These are phyloP conservation scores for Fragilariopsis cylindrus DNA, from an alignment of 108 stramenopile genomes.

Conservation along the genomic window DNA sequence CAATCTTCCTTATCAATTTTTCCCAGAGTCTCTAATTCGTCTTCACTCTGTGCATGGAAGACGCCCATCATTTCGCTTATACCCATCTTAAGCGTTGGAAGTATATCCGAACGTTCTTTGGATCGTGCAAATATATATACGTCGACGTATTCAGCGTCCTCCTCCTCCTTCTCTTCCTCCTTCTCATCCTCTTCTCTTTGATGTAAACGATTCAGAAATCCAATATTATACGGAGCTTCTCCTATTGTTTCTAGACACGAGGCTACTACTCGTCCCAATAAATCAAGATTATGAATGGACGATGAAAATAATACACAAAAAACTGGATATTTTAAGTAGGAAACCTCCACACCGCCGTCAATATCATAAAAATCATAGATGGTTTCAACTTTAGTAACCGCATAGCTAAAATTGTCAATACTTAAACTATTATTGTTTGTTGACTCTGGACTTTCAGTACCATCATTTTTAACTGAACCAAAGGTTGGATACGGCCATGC, in stretches of 20 bases:
- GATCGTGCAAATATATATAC: slow-evolving; percentile 56
- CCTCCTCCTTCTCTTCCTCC: background rate
- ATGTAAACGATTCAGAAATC: slow-evolving; percentile 40
- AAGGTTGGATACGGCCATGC: slow-evolving; percentile 52
- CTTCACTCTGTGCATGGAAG: slow-evolving; percentile 52
- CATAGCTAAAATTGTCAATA: slow-evolving; percentile 27
- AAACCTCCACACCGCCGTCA: slow-evolving; percentile 35
- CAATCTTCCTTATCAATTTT: background rate
- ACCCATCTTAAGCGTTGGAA: slow-evolving; percentile 38
- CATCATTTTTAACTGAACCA: slow-evolving; percentile 19
- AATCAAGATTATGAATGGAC: slow-evolving; percentile 2
- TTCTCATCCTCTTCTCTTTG: slow-evolving; percentile 29
- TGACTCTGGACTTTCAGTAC: slow-evolving; percentile 1
- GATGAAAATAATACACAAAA: slow-evolving; percentile 56
- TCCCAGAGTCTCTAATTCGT: slow-evolving; percentile 31
- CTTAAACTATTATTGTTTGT: background rate
- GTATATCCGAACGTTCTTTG: slow-evolving; percentile 32
- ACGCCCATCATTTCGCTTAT: slow-evolving; percentile 60
- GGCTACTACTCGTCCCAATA: slow-evolving; percentile 18
- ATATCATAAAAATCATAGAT: slow-evolving; percentile 34
- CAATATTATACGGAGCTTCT: slow-evolving; percentile 47
- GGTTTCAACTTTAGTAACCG: slow-evolving; percentile 32
- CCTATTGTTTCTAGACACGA: slow-evolving; percentile 35
- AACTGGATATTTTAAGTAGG: slow-evolving; percentile 55
- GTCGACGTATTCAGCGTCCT: slow-evolving; percentile 16